Percentiles rank a stretch among this genome's conserved stretches.
These are phyloP conservation scores for Botrytis hyacinthi DNA, from an alignment of 2,329 filamentous ascomycete species.

Conservation along the genomic window DNA sequence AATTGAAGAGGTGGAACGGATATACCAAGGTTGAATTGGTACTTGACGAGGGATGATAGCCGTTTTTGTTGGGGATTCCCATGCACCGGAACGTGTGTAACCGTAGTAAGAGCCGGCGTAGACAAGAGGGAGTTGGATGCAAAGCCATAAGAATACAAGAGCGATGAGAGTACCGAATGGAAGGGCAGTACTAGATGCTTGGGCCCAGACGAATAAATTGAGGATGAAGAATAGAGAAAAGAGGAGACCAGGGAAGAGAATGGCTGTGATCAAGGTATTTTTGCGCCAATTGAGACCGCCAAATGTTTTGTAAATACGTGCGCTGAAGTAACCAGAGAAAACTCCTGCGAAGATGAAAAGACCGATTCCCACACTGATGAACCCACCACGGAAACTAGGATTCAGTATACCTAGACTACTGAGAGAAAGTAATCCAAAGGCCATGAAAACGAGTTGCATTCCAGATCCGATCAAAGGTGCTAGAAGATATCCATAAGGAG, in stretches of 20 bases:
- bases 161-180: constrained; percentile 76
- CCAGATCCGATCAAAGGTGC: constrained; percentile 82
- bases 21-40: constrained; percentile 73
- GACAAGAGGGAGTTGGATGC: constrained; percentile 82
- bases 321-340: constrained; percentile 86
- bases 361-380: constrained; percentile 78
- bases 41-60: constrained; percentile 69
- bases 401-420: constrained; percentile 78
- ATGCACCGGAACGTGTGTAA: constrained; percentile 63
- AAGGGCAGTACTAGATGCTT: constrained; percentile 83
- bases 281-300: constrained; percentile 71
- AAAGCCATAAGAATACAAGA: constrained; percentile 74
- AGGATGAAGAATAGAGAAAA: constrained; percentile 75
- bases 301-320: constrained; percentile 79
- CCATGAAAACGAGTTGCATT: constrained; percentile 83
- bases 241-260: constrained; percentile 74
- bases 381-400: constrained; percentile 85
- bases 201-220: constrained; percentile 87
- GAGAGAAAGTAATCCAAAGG: constrained; percentile 66
- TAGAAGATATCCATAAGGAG: constrained; percentile 66
- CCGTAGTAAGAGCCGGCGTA: constrained; percentile 79
- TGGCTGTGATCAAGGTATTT: constrained; percentile 74
- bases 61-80: constrained; percentile 81
- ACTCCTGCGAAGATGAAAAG: constrained; percentile 80
- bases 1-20: constrained; percentile 59